phyloP scores from a whole-genome alignment of 179 eudicot genomes.

The Spergularia azorica region DNA sequence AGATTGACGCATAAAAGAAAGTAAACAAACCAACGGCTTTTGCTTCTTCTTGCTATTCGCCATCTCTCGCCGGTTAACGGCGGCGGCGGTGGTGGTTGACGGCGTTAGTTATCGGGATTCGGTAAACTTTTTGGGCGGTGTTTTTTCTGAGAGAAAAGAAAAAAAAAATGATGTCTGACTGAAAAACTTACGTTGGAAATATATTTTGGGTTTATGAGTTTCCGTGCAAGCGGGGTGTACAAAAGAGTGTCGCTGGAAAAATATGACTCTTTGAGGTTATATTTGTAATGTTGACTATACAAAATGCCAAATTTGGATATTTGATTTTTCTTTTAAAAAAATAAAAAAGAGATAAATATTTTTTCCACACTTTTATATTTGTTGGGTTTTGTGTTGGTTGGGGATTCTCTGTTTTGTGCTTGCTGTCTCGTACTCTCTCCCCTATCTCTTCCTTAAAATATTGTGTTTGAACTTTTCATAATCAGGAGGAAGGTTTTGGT shows the following conservation, averaged over 20 bases:
- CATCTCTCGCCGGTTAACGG: slow-evolving; percentile 13
- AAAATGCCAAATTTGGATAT: slow-evolving; percentile 18
- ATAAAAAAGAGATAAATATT: too few species aligned
- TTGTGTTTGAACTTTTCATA: too few species aligned
- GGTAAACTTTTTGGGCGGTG: slow-evolving; percentile 15
- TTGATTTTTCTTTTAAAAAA: neutral
- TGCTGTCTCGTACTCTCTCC: slow-evolving; percentile 10
- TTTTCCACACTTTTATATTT: neutral
- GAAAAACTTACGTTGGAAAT: slow-evolving; percentile 1
- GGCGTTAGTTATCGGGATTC: slow-evolving; percentile 12
- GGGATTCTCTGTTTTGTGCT: slow-evolving; percentile 23
- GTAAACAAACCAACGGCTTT: slow-evolving; percentile 30
- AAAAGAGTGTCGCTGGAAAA: too few species aligned
- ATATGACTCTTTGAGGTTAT: neutral
- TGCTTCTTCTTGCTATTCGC: neutral
- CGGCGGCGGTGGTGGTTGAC: neutral
- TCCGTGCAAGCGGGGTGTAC: slow-evolving; percentile 29
- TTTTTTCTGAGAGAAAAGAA: neutral
- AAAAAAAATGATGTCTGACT: slow-evolving; percentile 6
- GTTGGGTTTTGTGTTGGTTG: slow-evolving; percentile 27
- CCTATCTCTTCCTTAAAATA: too few species aligned
- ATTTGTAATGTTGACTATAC: neutral
- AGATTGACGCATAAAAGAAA: slow-evolving; percentile 34
- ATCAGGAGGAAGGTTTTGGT: too few species aligned
- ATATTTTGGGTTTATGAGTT: slow-evolving; percentile 17